Evolutionary conservation across 2,329 filamentous ascomycete genomes (phyloP).

Genomic region (Aspergillus melleus): DNA sequence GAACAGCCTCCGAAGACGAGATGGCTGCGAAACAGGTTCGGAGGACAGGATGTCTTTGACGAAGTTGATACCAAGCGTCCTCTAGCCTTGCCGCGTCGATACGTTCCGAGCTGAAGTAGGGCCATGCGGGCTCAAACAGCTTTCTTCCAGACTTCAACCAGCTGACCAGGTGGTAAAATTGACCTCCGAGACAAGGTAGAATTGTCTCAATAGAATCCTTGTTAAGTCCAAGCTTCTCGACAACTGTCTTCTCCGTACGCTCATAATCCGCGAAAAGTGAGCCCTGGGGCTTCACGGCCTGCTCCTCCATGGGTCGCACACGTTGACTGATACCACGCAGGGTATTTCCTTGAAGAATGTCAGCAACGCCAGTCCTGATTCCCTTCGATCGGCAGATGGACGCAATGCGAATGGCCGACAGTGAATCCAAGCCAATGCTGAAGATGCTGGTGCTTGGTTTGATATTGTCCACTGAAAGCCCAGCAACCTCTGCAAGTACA

Average conservation of each 20-base stretch:
- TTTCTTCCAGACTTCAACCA: slow-evolving; percentile 35
- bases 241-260: slow-evolving; percentile 11
- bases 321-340: slow-evolving; percentile 29
- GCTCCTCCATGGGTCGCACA: slow-evolving; percentile 11
- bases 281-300: slow-evolving; percentile 1
- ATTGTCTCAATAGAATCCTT: slow-evolving; percentile 27
- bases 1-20: slow-evolving; percentile 25
- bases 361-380: slow-evolving; percentile 29
- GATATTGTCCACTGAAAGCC: slow-evolving; percentile 22
- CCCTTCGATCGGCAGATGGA: slow-evolving; percentile 27
- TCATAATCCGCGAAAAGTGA: slow-evolving; percentile 16
- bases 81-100: slow-evolving; percentile 27
- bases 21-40: slow-evolving; percentile 35
- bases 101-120: slow-evolving; percentile 24
- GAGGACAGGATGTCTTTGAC: slow-evolving; percentile 33
- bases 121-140: slow-evolving; percentile 33
- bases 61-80: slow-evolving; percentile 31
- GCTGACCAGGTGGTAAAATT: slow-evolving; percentile 32
- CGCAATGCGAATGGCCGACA: slow-evolving; percentile 33
- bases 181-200: slow-evolving; percentile 34
- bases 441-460: slow-evolving; percentile 30
- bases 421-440: slow-evolving; percentile 32
- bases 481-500: slow-evolving; percentile 25
- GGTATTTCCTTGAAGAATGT: slow-evolving; percentile 34
- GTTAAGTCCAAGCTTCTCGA: slow-evolving; percentile 15